These are phyloP conservation scores for Blastobotrys robertii DNA, from an alignment of 805 yeast genomes.

Conservation along the genomic window DNA sequence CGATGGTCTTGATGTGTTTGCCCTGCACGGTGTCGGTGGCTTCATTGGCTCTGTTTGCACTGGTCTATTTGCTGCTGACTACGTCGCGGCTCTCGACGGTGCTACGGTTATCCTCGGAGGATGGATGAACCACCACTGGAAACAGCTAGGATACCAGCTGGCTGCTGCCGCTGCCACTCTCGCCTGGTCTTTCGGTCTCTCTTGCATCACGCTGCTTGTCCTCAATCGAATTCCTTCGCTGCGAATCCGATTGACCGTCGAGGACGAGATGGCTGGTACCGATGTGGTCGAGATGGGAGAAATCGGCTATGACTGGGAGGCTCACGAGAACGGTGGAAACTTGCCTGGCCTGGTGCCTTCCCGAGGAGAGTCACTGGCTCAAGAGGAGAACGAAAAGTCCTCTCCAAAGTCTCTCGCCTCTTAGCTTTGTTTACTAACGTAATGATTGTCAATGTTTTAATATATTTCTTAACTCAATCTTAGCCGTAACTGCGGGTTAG, in stretches of 20 bases:
- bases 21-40: slow-evolving; percentile 93
- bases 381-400: too few species aligned
- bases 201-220: slow-evolving; percentile 55
- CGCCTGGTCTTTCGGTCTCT: slow-evolving; percentile 71
- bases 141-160: slow-evolving; percentile 86
- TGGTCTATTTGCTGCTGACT: slow-evolving; percentile 91
- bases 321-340: too few species aligned
- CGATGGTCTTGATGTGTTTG: slow-evolving; percentile 93
- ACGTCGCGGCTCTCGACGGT: slow-evolving; percentile 51
- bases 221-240: slow-evolving; percentile 80
- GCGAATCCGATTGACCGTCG: slow-evolving; percentile 75
- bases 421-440: too few species aligned
- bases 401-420: too few species aligned
- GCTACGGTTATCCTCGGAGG: slow-evolving; percentile 62
- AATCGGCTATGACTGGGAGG: slow-evolving; percentile 42
- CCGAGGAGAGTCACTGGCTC: too few species aligned
- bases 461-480: too few species aligned
- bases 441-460: too few species aligned
- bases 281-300: slow-evolving; percentile 90
- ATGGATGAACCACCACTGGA: slow-evolving; percentile 86
- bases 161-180: slow-evolving; percentile 71
- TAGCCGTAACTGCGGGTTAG: too few species aligned
- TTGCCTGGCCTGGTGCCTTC: too few species aligned
- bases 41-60: slow-evolving; percentile 73
- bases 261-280: slow-evolving; percentile 84